Conservation (phyloP, 2,329 filamentous ascomycete genomes). For the Ceratocystis lukuohia region DNA sequence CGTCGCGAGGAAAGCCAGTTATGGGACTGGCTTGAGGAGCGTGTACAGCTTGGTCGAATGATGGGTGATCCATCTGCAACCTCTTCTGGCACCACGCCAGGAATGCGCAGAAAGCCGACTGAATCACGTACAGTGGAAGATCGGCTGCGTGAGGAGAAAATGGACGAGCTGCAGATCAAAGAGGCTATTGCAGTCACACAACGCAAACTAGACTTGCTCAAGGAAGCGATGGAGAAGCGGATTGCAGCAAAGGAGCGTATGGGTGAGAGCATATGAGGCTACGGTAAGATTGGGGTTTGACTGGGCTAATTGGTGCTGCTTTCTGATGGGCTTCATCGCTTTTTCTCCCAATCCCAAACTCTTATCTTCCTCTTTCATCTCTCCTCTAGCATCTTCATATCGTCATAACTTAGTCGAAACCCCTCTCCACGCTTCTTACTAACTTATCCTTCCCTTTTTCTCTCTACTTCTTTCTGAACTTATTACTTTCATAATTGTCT, state of each 20-base stretch:
- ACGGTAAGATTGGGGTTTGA: background rate
- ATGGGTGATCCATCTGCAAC: slow-evolving; percentile 28
- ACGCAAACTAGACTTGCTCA: slow-evolving; percentile 65
- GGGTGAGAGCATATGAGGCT: background rate
- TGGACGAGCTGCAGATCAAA: slow-evolving; percentile 60
- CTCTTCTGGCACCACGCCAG: slow-evolving; percentile 20
- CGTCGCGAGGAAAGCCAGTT: slow-evolving; percentile 71
- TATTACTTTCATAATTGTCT: background rate
- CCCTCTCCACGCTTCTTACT: background rate
- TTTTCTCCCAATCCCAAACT: too few species aligned
- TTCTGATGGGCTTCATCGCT: too few species aligned
- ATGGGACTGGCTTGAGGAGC: slow-evolving; percentile 87
- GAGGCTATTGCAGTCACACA: slow-evolving; percentile 78
- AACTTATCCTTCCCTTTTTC: background rate
- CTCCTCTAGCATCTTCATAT: background rate
- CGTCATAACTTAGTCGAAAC: background rate
- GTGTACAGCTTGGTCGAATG: slow-evolving; percentile 57
- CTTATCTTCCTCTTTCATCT: too few species aligned
- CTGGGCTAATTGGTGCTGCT: too few species aligned
- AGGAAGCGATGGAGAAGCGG: slow-evolving; percentile 54
- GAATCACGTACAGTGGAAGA: slow-evolving; percentile 47
- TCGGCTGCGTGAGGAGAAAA: slow-evolving; percentile 43
- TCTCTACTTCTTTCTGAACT: background rate
- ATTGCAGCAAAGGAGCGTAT: slow-evolving; percentile 24
- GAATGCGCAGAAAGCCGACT: slow-evolving; percentile 32